Conservation (phyloP, 306 rosid species). For the Dryas octopetala region DNA sequence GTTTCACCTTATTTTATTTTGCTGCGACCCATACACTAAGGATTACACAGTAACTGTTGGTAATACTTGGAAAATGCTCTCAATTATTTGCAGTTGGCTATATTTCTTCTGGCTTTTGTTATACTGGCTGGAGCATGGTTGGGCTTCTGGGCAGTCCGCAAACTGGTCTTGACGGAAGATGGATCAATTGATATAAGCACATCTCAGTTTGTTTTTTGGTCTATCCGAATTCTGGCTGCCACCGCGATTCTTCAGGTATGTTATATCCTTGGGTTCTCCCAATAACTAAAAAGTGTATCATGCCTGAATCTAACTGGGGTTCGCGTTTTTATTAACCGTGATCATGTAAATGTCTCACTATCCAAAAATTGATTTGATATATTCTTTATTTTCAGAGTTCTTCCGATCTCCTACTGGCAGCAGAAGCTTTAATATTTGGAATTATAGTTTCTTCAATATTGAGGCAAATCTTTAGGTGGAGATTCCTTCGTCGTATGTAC, state of each 20-base stretch:
- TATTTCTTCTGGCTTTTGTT: slow-evolving; percentile 77
- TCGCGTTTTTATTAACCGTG: background rate
- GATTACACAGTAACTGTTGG: slow-evolving; percentile 18
- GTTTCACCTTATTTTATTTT: background rate
- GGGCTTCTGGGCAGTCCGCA: slow-evolving; percentile 88
- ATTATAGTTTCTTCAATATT: slow-evolving; percentile 36
- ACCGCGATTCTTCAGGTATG: slow-evolving; percentile 74
- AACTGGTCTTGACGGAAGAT: slow-evolving; percentile 75
- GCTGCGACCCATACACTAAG: slow-evolving; percentile 16
- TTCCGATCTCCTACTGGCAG: slow-evolving; percentile 67
- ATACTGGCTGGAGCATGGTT: slow-evolving; percentile 85
- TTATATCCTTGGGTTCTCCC: background rate
- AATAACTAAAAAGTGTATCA: too few relatives aligned
- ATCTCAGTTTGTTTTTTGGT: slow-evolving; percentile 77
- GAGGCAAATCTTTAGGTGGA: slow-evolving; percentile 51
- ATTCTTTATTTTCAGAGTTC: slow-evolving; percentile 70
- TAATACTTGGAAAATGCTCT: slow-evolving; percentile 23
- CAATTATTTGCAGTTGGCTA: slow-evolving; percentile 61
- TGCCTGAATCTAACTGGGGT: too few relatives aligned
- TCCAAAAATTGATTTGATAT: slow-evolving; percentile 12
- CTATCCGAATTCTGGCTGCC: slow-evolving; percentile 64
- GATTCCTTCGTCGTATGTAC: slow-evolving; percentile 53
- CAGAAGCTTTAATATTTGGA: slow-evolving; percentile 56
- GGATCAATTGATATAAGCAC: slow-evolving; percentile 79
- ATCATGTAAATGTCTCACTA: slow-evolving; percentile 18